Evolutionary conservation across 164 flowering plant genomes (phyloP).

Genomic region (Paratinospora sagittata): DNA sequence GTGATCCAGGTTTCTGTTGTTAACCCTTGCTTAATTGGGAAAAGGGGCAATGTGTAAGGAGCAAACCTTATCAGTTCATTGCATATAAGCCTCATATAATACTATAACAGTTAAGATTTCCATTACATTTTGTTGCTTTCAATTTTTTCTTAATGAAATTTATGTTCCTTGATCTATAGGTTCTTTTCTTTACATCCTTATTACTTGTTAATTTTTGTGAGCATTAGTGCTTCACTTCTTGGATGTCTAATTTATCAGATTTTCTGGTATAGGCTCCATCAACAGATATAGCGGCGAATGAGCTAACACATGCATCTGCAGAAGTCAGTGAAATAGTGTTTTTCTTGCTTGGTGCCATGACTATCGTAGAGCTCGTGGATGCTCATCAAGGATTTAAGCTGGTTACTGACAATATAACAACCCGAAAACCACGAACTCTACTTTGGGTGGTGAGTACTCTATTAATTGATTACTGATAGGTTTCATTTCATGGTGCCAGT

Average conservation of each 20-base stretch:
- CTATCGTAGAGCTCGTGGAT: constrained; percentile 95
- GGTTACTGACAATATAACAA: constrained; percentile 92
- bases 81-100: not conserved
- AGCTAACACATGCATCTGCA: constrained; percentile 79
- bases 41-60: not conserved
- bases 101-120: not conserved
- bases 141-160: not conserved
- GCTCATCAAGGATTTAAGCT: constrained; percentile 99
- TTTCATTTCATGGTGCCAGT: not conserved
- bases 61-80: not conserved
- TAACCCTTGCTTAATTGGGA: not conserved
- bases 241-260: constrained; percentile 2
- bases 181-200: not conserved
- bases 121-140: not conserved
- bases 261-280: constrained; percentile 76
- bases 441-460: constrained; percentile 90
- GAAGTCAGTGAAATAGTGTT: constrained; percentile 98
- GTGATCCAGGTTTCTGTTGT: not conserved
- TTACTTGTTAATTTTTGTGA: not conserved
- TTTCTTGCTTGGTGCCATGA: constrained; percentile 99
- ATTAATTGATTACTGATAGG: not conserved
- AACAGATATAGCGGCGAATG: constrained; percentile 75
- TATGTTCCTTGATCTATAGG: not conserved
- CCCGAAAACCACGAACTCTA: constrained; percentile 82
- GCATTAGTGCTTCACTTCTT: not conserved